A percentile compares a stretch with the other conserved stretches of the same genome.
Conservation (phyloP, 2,329 filamentous ascomycete genomes). For the Exserohilum rostratum region DNA sequence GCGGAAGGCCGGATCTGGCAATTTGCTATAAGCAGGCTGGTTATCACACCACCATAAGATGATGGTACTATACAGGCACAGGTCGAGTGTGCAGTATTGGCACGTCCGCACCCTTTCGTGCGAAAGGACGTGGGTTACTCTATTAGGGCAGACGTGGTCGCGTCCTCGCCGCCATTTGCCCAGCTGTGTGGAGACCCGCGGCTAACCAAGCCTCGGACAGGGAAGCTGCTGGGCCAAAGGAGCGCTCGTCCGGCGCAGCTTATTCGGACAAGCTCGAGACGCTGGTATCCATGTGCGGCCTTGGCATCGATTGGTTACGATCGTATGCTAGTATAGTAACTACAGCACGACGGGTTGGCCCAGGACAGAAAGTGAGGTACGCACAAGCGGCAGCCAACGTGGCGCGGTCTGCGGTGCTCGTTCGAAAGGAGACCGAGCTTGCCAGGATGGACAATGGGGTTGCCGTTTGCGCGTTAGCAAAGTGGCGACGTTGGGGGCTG, state of each 20-base stretch:
- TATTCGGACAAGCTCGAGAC: constrained; percentile 24
- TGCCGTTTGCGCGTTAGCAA: constrained; percentile 30
- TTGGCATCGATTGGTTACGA: not conserved
- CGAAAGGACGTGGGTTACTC: constrained; percentile 28
- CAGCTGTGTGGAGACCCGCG: constrained; percentile 16
- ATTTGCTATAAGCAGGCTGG: not conserved
- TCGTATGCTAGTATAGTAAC: too few species aligned
- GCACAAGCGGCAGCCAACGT: not conserved
- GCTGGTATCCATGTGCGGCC: not conserved
- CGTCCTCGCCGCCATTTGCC: constrained; percentile 23
- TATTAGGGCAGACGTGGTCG: constrained; percentile 20
- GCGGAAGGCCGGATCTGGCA: not conserved
- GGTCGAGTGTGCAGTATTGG: too few species aligned
- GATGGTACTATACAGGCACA: not conserved
- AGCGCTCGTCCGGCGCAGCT: constrained; percentile 34
- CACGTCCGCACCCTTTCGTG: constrained; percentile 27
- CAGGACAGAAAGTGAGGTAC: constrained; percentile 8
- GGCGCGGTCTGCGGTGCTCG: constrained; percentile 27
- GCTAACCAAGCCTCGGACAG: constrained; percentile 14
- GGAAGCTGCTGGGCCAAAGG: constrained; percentile 29
- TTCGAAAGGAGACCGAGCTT: constrained; percentile 47
- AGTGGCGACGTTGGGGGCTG: constrained; percentile 20
- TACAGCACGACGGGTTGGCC: constrained; percentile 1
- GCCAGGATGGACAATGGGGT: constrained; percentile 19
- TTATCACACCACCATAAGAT: constrained; percentile 20